phyloP scores from a whole-genome alignment of 768 basidiomycete species.

The Pilatotrama ljubarskyi region DNA sequence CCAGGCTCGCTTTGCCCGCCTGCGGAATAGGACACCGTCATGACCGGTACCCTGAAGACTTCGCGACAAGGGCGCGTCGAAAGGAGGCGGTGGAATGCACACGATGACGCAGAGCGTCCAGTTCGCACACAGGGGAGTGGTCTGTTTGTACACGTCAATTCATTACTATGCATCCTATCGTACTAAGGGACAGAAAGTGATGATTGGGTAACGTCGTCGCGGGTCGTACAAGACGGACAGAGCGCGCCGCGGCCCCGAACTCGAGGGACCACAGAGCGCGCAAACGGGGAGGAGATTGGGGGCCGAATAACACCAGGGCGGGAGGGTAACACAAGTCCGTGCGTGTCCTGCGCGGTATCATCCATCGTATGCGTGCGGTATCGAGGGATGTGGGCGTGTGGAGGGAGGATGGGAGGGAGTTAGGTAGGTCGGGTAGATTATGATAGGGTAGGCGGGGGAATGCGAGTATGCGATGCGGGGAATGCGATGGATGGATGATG shows the following conservation, averaged over 20 bases:
- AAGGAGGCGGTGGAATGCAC: neutral
- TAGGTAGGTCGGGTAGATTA: neutral
- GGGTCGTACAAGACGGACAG: neutral
- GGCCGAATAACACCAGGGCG: constrained; percentile 3
- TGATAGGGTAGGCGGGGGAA: neutral
- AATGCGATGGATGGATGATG: neutral
- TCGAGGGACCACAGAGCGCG: neutral
- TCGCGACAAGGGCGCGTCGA: neutral
- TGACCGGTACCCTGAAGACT: no score
- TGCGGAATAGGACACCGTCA: neutral
- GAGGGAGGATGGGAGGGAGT: neutral
- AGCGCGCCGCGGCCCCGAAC: no score
- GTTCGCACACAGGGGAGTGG: neutral
- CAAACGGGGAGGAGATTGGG: neutral
- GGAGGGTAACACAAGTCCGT: neutral
- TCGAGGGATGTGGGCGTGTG: neutral
- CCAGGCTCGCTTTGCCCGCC: neutral
- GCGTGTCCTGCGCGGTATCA: constrained; percentile 15
- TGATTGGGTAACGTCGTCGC: neutral
- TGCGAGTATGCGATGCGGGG: constrained; percentile 6
- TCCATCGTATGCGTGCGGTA: constrained; percentile 15
- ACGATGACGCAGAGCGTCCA: neutral
- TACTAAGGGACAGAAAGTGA: neutral
- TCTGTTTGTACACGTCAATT: neutral
- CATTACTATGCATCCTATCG: constrained; percentile 5